Base-by-base conservation (phyloP, 1,284 basidiomycete genomes). In the Sanghuangporus weigelae region DNA sequence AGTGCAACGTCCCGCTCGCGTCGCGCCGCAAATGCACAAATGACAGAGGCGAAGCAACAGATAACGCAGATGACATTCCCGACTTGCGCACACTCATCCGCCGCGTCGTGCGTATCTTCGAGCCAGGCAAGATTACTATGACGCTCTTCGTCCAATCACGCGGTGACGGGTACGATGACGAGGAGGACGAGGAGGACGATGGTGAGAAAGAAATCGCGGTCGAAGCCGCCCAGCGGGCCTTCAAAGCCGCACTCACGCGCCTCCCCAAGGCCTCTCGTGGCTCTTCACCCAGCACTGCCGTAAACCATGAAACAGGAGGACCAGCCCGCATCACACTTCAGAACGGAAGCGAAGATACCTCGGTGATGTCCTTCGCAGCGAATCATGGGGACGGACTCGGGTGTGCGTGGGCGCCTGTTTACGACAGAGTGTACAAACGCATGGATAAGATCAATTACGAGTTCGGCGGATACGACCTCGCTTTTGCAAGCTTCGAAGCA, bases 381-480 rank as follows among this genome's bases (percentile, higher is more conserved):
- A 54, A 46, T 7, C 21, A 23, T n/a, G 49, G 48, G 14, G 35
- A 7, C 39, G 65, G 67, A 46, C 40, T 51, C 16, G 10, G 44
- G 21, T 19, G 44, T n/a, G 44, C 12, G 21, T 44, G 38, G 56
- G 39, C 19, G 16, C 39, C 39, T 42, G 56, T n/a, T 23, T 26
- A 57, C 55, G 55, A 14, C 57, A 57, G 55, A 60, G 59, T 23
- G 56, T 92, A 91, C 73, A 84, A 78, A 69, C 82, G 95, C 68
- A 96, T 92, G 62, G 96, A 98, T 78, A 92, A 97, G 74, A 99
- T 99, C 75, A 93, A 96, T 73, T 99, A 99, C 80, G 95, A 97
- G 76, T 96, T 98, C 73, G 93, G 93, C 59, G 93, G 92, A 59
- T 99, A 98, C 75, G 93, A 96, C 75, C 81, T 98, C 67, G 92